Evolutionary conservation across 2,329 filamentous ascomycete species (phyloP).

Genomic region (Phyllosticta citriasiana): DNA sequence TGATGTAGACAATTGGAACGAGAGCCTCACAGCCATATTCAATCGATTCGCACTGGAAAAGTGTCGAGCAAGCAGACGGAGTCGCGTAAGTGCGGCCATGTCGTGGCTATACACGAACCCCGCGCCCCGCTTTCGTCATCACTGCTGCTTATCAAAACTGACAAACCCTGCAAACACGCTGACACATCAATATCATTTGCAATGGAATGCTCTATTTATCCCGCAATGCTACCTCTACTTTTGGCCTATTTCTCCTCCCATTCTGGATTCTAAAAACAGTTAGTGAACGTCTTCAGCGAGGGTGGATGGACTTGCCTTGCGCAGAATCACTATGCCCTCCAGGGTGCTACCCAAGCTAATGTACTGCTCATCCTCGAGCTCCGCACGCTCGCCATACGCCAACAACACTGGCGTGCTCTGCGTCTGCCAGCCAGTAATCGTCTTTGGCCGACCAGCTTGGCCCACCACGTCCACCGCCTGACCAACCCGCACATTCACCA

Average conservation of each 20-base stretch:
- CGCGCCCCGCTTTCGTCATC: slow-evolving; percentile 9
- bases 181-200: neutral
- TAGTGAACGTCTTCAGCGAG: slow-evolving; percentile 4
- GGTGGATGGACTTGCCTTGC: slow-evolving; percentile 60
- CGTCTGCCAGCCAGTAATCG: slow-evolving; percentile 98
- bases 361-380: slow-evolving; percentile 96
- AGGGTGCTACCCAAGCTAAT: slow-evolving; percentile 82
- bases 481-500: slow-evolving; percentile 92
- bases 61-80: neutral
- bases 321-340: slow-evolving; percentile 89
- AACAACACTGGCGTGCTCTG: slow-evolving; percentile 96
- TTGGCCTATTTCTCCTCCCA: slow-evolving; percentile 29
- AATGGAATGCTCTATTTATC: slow-evolving; percentile 5
- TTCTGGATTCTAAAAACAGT: slow-evolving; percentile 32
- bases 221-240: neutral
- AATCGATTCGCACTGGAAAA: neutral
- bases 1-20: slow-evolving; percentile 1
- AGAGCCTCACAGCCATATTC: neutral
- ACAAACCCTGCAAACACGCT: slow-evolving; percentile 8
- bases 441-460: slow-evolving; percentile 94
- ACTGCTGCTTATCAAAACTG: slow-evolving; percentile 11
- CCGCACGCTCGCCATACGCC: slow-evolving; percentile 88
- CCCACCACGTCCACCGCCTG: slow-evolving; percentile 98
- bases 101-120: neutral
- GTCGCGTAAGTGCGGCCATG: neutral